Base-by-base conservation (phyloP, 768 basidiomycete genomes). In the Agrocybe pediades region DNA sequence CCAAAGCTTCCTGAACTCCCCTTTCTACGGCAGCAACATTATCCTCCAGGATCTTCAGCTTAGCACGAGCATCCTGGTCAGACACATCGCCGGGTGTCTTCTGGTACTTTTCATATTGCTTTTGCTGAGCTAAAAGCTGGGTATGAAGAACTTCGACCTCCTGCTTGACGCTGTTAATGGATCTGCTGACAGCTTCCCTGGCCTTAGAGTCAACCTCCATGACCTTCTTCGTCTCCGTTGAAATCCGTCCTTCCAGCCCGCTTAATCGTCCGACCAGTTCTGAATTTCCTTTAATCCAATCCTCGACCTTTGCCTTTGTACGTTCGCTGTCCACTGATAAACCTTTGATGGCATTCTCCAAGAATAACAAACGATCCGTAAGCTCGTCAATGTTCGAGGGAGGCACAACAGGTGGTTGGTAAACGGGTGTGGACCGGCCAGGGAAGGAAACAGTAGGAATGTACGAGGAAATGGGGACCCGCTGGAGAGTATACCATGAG, bases 1-100 rank as follows among this genome's bases (percentile, higher is more conserved):
- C 90, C n/a, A 91, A 61, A 0, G 87, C 87, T 50, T 91, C 88
- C 67, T 83, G 83, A 45, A 89, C 78, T 2, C 78, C 80, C 25
- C 83, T 80, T 66, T 90, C 88, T 17, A 88, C 74, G 26, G 65
- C 66, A 0, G 77, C 82, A 15, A 92, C 55, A 6, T 85, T 80
- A 42, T 87, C 83, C 62, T 91, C 89, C 25, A 92, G 64, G 0
- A 73, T 66, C 54, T 70, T 76, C 45, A 90, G 61, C 63, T 78
- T 81, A 24, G 68, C 71, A 23, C 80, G 72, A 1, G 85, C 81
- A 56, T 86, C 85, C 20, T 82, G 83, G 59, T 88, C 87, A 56
- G 59, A 45, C 45, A 66, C 44, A 62, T 62, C 33, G 9, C 52
- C 40, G 17, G 54, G 53, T 3, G 55, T 44, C 29, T 54, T 57